Evolutionary conservation across 345 rosid species (phyloP), one percentile per base, ranked within the genome.

Genomic region (Orychophragmus violaceus): DNA sequence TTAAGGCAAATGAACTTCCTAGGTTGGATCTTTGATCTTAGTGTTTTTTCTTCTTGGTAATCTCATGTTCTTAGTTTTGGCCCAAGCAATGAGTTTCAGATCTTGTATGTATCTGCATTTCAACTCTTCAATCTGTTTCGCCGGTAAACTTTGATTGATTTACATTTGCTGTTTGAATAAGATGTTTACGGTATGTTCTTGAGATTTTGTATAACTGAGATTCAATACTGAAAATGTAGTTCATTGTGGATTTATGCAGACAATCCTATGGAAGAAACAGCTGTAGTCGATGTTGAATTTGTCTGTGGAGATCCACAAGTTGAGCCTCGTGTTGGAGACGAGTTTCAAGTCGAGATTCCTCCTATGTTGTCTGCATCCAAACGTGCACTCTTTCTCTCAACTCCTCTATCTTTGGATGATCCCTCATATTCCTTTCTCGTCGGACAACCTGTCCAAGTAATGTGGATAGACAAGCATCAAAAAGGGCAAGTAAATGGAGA

Each of bases 321-420:
- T 59, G 78, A 71, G 73, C 81, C 85, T 52, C 84, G 92, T 64
- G 68, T 86, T 68, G 96, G 96, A 22, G 80, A 83, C 5, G 81
- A 82, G 12, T 89, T 76, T 72, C 96, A 86, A 64, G 85, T 57
- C 13, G 81, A 82, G 61, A 78, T 89, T 78, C 87, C 90, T 68
- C 78, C 82, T 16, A 69, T 83, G 83, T 70, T 83, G 69, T 75
- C 87, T 45, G 80, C 74, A 73, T 45, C 83, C 0, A 64, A 79
- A 50, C 70, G 70, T 45, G 70, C 64, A 36, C 59, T 11, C 48
- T 82, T 66, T 81, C 75, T 72, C 28, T 65, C 66, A 17, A 70
- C 60, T 68, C 81, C 89, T 78, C 25, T 55, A 55, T 74, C 77
- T 68, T 72, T 74, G 52, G 79, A 64, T 67, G 76, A 62, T 55